A percentile compares a stretch with the other conserved stretches of the same genome.
phyloP scores from a whole-genome alignment of 2,329 filamentous ascomycete genomes.

The Hypomyces perniciosus region DNA sequence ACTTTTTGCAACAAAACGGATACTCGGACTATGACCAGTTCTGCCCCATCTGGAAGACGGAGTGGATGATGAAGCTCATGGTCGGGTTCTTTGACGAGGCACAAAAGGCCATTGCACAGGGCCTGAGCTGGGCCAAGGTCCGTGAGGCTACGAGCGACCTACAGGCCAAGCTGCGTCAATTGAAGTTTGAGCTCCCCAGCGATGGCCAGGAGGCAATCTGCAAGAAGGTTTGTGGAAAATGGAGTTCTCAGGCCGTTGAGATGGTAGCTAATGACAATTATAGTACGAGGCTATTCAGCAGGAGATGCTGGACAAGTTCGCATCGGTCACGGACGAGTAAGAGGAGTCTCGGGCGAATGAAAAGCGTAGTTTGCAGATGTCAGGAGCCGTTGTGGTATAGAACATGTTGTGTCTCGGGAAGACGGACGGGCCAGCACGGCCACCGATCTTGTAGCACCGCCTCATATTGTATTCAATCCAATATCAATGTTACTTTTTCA shows the following conservation, averaged over 20 bases:
- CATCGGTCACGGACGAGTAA: slow-evolving; percentile 91
- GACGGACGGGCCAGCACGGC: slow-evolving; percentile 17
- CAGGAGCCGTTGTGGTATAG: slow-evolving; percentile 21
- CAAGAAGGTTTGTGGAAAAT: slow-evolving; percentile 65
- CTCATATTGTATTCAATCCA: slow-evolving; percentile 25
- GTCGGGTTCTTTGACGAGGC: slow-evolving; percentile 97
- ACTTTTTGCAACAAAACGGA: slow-evolving; percentile 98
- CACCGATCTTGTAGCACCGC: slow-evolving; percentile 12
- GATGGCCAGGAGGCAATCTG: slow-evolving; percentile 74
- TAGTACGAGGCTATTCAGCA: slow-evolving; percentile 91
- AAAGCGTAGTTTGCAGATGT: slow-evolving; percentile 11
- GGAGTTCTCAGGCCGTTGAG: background rate
- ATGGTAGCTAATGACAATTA: slow-evolving; percentile 32
- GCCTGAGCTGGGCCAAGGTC: slow-evolving; percentile 87
- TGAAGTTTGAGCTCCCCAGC: slow-evolving; percentile 93
- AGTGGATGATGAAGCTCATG: slow-evolving; percentile 99
- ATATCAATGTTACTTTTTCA: slow-evolving; percentile 12
- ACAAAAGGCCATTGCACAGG: slow-evolving; percentile 89
- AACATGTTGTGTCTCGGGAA: slow-evolving; percentile 13
- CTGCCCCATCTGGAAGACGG: slow-evolving; percentile 98
- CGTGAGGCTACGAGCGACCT: slow-evolving; percentile 84
- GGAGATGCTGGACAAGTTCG: slow-evolving; percentile 95
- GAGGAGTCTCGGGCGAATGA: background rate
- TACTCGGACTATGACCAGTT: slow-evolving; percentile 99
- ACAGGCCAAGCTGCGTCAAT: slow-evolving; percentile 75